A percentile compares a stretch with the other conserved stretches of the same genome.
Conservation (phyloP, 176 grass and related monocot genomes). For the Coix lacrymajobi region DNA sequence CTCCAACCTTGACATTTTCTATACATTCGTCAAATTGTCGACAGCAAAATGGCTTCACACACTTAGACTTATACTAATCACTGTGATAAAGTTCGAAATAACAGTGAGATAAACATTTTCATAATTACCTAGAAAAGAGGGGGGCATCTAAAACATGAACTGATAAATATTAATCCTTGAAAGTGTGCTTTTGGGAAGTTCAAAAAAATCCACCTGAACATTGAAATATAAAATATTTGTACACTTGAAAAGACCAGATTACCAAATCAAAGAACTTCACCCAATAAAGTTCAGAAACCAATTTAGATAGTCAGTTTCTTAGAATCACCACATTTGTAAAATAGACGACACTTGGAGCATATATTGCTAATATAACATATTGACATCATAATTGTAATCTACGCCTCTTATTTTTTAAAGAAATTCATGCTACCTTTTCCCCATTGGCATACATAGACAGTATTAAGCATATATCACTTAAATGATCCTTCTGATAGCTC, state of each 20-base stretch:
- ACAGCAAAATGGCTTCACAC: constrained; percentile 83
- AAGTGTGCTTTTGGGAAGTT: background rate
- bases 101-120: background rate
- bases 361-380: background rate
- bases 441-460: background rate
- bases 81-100: constrained; percentile 44
- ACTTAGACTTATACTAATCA: constrained; percentile 87
- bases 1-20: constrained; percentile 54
- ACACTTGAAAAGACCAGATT: background rate
- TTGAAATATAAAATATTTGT: background rate
- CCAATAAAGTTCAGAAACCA: background rate
- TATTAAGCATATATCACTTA: background rate
- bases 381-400: background rate
- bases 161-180: background rate
- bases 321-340: background rate
- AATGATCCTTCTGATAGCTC: background rate
- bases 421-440: background rate
- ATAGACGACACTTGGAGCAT: background rate
- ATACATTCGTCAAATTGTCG: constrained; percentile 85
- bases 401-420: background rate
- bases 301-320: background rate
- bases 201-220: background rate
- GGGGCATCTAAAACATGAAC: background rate
- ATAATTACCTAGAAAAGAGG: background rate
- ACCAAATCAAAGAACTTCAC: background rate